Evolutionary conservation across 352 stramenopile genomes (phyloP).

Genomic region (Phytophthora litchii): DNA sequence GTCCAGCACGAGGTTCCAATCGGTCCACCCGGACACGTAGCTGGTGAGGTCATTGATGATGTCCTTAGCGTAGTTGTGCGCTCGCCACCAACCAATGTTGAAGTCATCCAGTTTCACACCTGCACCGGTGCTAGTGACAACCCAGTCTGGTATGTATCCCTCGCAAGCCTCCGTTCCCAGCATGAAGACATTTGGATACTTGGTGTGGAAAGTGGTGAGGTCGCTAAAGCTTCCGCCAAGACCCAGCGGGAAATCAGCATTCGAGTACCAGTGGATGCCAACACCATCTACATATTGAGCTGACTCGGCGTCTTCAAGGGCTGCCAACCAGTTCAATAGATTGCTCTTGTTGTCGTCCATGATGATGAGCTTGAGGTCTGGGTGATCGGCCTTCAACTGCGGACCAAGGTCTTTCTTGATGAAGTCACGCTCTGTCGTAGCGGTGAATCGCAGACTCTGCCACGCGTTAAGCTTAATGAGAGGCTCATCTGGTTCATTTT

Average conservation of each 20-base stretch:
- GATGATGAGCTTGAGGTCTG: conserved; percentile 75
- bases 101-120: conserved; percentile 40
- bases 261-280: conserved; percentile 84
- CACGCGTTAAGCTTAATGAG: conserved; percentile 39
- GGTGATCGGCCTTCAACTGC: conserved; percentile 59
- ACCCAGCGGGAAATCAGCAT: conserved; percentile 43
- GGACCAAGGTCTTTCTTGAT: conserved; percentile 76
- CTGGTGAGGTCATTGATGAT: conserved; percentile 88
- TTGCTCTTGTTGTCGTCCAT: conserved; percentile 80
- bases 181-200: conserved; percentile 63
- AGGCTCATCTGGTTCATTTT: conserved; percentile 74
- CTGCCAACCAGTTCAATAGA: conserved; percentile 41
- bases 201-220: conserved; percentile 40
- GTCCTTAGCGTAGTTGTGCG: conserved; percentile 80
- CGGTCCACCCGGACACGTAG: conserved; percentile 79
- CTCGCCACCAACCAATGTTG: conserved; percentile 58
- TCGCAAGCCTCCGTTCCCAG: conserved; percentile 71
- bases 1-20: conserved; percentile 90
- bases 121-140: conserved; percentile 37
- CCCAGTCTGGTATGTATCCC: conserved; percentile 44
- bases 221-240: conserved; percentile 40
- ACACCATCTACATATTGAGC: conserved; percentile 78
- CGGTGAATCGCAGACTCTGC: conserved; percentile 53
- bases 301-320: conserved; percentile 42
- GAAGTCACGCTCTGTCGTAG: conserved; percentile 52